Evolutionary conservation across 1,284 basidiomycete species (phyloP), one percentile per base, ranked within the genome.

Genomic region (Ganoderma multipileum): DNA sequence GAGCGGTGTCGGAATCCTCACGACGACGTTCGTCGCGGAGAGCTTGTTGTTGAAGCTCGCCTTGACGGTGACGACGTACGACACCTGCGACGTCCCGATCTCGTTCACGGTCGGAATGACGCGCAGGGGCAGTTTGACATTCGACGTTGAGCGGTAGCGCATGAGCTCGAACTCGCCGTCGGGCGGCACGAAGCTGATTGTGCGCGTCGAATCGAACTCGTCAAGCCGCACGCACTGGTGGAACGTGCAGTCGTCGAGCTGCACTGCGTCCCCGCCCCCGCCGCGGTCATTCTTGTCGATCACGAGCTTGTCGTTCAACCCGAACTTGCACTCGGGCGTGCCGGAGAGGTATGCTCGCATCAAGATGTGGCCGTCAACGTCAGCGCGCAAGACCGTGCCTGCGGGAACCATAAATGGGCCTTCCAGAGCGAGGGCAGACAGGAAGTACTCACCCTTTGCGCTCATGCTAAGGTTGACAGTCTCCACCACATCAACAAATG

Each of bases 141-240:
- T 98, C 20, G 93, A 91, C 0, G 97, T 99, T 12, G 95, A 93
- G 28, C 98, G 95, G 79, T 99, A 99, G 94, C 91, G 89, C 98
- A 99, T 99, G 52, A 99, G 85, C 81, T 99, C 98, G 77, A 99
- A 99, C 79, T 99, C 98, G 52, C 98, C 98, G 77, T 99, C 98
- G 1, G 98, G 98, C 0, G 98, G 98, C 60, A 99, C 92, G 80
- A 99, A 99, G 75, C 92, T 95, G 82, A 99, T 99, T 3, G 94
- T 95, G 54, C 97, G 87, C 71, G 92, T 93, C 18, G 93, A 91
- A 78, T 99, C 97, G 79, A 98, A 99, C 80, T 97, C 96, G 73
- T 93, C 92, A 52, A 99, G 83, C 68, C 95, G 90, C 52, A 99
- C 98, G 81, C 98, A 99, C 81, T 99, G 98, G 76, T 99, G 98